A percentile compares a stretch with the other conserved stretches of the same genome.
Evolutionary conservation across 352 stramenopile genomes (phyloP).

Genomic region (Globisporangium perplexum): DNA sequence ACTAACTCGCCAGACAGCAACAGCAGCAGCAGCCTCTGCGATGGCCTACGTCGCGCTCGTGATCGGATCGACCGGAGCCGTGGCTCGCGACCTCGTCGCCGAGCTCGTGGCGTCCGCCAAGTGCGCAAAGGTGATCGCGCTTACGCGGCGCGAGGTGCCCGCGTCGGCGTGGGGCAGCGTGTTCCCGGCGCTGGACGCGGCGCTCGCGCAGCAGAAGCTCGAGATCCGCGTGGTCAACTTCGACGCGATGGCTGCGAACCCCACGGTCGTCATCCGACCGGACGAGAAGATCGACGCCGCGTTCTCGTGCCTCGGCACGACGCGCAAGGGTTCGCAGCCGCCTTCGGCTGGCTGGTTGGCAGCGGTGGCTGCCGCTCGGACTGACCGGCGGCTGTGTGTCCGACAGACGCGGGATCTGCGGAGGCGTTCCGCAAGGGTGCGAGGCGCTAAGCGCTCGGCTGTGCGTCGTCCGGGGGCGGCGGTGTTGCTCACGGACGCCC

Average conservation of each 20-base stretch:
- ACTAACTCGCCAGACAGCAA: too few species aligned
- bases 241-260: conserved; percentile 29
- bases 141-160: conserved; percentile 52
- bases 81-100: conserved; percentile 65
- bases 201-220: conserved; percentile 37
- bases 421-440: conserved; percentile 68
- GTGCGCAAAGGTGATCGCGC: conserved; percentile 54
- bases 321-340: conserved; percentile 35
- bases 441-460: not conserved
- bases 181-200: conserved; percentile 42
- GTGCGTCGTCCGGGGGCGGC: too few species aligned
- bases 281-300: conserved; percentile 48
- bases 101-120: conserved; percentile 50
- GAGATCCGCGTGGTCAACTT: conserved; percentile 53
- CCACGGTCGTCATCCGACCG: conserved; percentile 15
- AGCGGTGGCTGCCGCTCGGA: not conserved
- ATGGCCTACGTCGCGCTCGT: conserved; percentile 56
- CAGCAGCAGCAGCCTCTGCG: too few species aligned
- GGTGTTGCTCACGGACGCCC: too few species aligned
- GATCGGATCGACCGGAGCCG: conserved; percentile 63
- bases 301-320: conserved; percentile 74
- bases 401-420: conserved; percentile 41
- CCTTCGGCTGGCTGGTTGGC: not conserved
- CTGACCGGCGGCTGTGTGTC: too few species aligned
- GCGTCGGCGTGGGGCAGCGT: conserved; percentile 25